Conservation (phyloP, 768 basidiomycete genomes). For the Leccinellum rugosiceps region DNA sequence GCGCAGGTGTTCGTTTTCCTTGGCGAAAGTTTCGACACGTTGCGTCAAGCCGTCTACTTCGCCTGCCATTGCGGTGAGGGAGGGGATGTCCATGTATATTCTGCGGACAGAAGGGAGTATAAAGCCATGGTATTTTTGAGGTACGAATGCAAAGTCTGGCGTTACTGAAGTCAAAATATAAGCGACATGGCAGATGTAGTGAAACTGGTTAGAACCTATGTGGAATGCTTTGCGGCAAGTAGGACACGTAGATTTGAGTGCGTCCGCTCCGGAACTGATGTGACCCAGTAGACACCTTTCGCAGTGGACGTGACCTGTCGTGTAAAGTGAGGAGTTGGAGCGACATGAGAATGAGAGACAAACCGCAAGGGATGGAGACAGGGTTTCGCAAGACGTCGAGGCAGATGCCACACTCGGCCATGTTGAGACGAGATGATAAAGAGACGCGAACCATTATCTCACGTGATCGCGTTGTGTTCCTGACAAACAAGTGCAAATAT, state of each 20-base stretch:
- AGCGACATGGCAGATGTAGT: neutral
- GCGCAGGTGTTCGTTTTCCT: constrained; percentile 43
- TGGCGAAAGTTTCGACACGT: constrained; percentile 37
- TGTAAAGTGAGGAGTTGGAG: constrained; percentile 2
- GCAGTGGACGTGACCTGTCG: constrained; percentile 64
- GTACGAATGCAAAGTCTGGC: constrained; percentile 48
- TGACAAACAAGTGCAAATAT: constrained; percentile 26
- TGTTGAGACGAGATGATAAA: neutral
- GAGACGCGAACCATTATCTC: neutral
- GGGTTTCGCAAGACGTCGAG: constrained; percentile 52
- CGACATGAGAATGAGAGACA: constrained; percentile 11
- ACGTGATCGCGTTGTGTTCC: constrained; percentile 28
- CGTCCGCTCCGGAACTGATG: constrained; percentile 28
- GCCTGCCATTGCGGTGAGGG: constrained; percentile 20
- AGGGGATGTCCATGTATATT: constrained; percentile 47
- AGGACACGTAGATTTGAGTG: constrained; percentile 51
- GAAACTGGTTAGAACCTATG: constrained; percentile 42
- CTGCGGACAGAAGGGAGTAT: constrained; percentile 56
- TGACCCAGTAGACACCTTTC: constrained; percentile 49
- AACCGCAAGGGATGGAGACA: constrained; percentile 64
- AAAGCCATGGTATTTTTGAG: constrained; percentile 56
- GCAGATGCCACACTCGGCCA: constrained; percentile 62
- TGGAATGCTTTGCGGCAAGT: constrained; percentile 54
- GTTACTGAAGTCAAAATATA: constrained; percentile 34
- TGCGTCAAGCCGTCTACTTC: constrained; percentile 37